Base-by-base conservation (phyloP, 495 filamentous ascomycete species). In the Penicillium canescens region DNA sequence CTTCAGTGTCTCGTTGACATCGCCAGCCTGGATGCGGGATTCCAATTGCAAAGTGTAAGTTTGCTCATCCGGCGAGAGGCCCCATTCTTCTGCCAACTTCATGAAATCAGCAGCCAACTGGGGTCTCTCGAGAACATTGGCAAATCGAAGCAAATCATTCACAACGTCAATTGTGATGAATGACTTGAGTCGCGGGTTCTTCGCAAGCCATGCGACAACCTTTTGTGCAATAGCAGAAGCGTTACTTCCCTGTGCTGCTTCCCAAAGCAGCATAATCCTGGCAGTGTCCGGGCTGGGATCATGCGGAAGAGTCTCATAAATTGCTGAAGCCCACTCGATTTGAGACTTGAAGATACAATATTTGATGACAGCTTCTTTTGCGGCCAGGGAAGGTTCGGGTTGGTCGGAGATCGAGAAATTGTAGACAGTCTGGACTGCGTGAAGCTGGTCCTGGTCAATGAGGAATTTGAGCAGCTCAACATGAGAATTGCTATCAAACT, bases 1-100 rank as follows among this genome's bases (percentile, higher is more conserved):
- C 3, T 74, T 72, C 13, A 82, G 76, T 11, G 90, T 86, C 18
- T 85, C 85, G 38, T 81, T 74, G 9, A 93, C 66, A 66, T 96
- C 86, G 1, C 79, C 74, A 12, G 84, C 84, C 46, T 82, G 79
- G 4, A 95, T 76, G 6, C 82, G 82, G 52, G 93, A 91, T 47
- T 87, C 80, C 42, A 97, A 77, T 64, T 91, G 86, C 18, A 96
- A 71, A 28, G 91, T 72, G 54, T 82, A 84, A 0, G 91, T 94
- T 50, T 76, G 69, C 4, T 77, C 73, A 65, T 92, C 76, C 0
- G 86, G 83, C 37, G 74, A 52, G 16, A 96, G 82, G 4, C 75
- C 79, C 60, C 85, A 79, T 56, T 86, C 82, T 7, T 76, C 47
- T 2, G 82, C 84, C 14, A 96, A 69, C 8, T 71, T 66, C 42